Evolutionary conservation across 208 protist genomes (phyloP).

Genomic region (Herpetomonas samuelpessoai): DNA sequence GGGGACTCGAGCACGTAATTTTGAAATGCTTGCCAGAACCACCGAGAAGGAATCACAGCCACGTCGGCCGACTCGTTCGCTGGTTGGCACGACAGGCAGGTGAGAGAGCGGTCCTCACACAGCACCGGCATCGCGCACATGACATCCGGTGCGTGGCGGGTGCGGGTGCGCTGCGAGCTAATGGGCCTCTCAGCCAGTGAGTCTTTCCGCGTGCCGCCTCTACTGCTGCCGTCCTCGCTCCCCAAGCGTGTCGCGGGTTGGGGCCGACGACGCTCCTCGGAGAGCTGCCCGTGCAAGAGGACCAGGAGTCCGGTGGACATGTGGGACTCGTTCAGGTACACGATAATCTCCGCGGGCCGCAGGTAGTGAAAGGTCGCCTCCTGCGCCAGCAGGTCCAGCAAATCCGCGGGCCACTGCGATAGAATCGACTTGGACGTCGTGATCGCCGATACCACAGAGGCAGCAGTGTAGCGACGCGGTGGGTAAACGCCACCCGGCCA

Average conservation of each 20-base stretch:
- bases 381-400: slow-evolving; percentile 48
- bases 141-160: slow-evolving; percentile 46
- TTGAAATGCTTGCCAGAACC: slow-evolving; percentile 78
- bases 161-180: slow-evolving; percentile 25
- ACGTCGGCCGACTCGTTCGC: slow-evolving; percentile 59
- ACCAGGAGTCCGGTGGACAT: slow-evolving; percentile 76
- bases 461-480: slow-evolving; percentile 53
- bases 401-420: slow-evolving; percentile 51
- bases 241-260: background rate
- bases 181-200: slow-evolving; percentile 25
- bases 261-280: slow-evolving; percentile 25
- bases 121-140: slow-evolving; percentile 71
- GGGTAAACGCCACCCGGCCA: slow-evolving; percentile 37
- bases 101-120: slow-evolving; percentile 68
- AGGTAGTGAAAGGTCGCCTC: slow-evolving; percentile 54
- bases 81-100: slow-evolving; percentile 40
- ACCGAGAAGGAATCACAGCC: slow-evolving; percentile 73
- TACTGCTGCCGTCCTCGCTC: background rate
- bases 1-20: slow-evolving; percentile 33
- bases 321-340: slow-evolving; percentile 80
- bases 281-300: slow-evolving; percentile 74
- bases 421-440: slow-evolving; percentile 50
- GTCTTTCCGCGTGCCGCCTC: background rate
- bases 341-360: slow-evolving; percentile 50
- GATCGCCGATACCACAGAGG: slow-evolving; percentile 64